phyloP scores from a whole-genome alignment of 148 eudicot genomes.

The Pouteria glomerata region DNA sequence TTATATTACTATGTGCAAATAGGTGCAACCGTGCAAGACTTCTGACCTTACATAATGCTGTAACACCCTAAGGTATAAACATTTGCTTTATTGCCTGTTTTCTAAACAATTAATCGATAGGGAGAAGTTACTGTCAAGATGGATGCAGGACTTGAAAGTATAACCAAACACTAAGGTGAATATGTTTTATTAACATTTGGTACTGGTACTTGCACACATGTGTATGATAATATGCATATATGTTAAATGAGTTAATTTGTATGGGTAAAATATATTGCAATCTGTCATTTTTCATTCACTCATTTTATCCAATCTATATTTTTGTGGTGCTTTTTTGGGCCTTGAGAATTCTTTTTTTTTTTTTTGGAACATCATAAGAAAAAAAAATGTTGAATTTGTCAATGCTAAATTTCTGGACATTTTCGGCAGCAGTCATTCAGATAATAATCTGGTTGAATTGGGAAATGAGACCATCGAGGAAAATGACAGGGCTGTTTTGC shows the following conservation, averaged over 20 bases:
- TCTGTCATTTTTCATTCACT: not conserved
- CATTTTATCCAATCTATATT: not conserved
- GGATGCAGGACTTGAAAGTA: no score
- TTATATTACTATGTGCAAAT: no score
- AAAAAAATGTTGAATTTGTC: slow-evolving; percentile 2
- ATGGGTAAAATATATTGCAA: not conserved
- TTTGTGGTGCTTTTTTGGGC: not conserved
- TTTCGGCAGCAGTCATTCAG: slow-evolving; percentile 68
- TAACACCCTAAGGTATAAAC: no score
- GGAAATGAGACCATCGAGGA: slow-evolving; percentile 65
- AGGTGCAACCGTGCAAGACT: no score
- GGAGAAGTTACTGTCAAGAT: no score
- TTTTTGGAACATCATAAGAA: not conserved
- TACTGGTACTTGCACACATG: not conserved
- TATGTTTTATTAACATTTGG: not conserved
- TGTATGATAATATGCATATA: not conserved
- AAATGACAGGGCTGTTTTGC: slow-evolving; percentile 70
- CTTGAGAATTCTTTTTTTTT: no score
- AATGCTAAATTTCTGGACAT: slow-evolving; percentile 22
- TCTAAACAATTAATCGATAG: no score
- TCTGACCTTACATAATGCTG: no score
- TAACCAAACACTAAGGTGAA: not conserved
- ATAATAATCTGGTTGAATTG: slow-evolving; percentile 74
- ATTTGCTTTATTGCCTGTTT: no score
- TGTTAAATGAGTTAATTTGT: not conserved